Evolutionary conservation across 257 asterid genomes (phyloP).

Genomic region (Leonotis leonurus): DNA sequence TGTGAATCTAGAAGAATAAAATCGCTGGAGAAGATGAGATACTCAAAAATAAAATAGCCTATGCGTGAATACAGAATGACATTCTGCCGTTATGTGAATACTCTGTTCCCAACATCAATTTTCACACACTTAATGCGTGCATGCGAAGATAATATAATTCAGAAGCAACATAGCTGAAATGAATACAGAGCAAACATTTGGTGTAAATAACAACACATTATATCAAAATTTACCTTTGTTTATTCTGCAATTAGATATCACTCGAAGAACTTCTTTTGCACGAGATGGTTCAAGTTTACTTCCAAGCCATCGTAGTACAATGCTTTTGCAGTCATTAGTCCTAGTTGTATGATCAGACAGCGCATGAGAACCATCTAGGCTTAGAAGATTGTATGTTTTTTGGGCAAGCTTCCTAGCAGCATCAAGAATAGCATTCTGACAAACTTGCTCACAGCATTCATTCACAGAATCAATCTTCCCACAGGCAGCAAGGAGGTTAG

Average conservation of each 20-base stretch:
- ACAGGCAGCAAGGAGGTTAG: constrained; percentile 75
- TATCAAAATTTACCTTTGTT: constrained; percentile 63
- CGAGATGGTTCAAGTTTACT: constrained; percentile 75
- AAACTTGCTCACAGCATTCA: constrained; percentile 91
- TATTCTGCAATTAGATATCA: constrained; percentile 80
- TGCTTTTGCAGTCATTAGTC: constrained; percentile 66
- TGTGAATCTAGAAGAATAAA: background rate
- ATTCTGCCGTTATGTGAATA: too few relatives aligned
- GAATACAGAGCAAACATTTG: background rate
- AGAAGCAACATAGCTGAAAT: background rate
- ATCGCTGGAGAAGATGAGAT: too few relatives aligned
- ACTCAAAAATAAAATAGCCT: too few relatives aligned
- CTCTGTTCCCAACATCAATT: background rate
- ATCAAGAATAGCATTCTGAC: constrained; percentile 79
- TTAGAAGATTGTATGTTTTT: constrained; percentile 55
- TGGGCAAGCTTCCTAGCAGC: constrained; percentile 77
- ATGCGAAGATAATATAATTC: background rate
- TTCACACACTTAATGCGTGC: background rate
- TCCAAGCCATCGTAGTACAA: constrained; percentile 87
- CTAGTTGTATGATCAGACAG: constrained; percentile 61
- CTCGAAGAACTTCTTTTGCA: constrained; percentile 87
- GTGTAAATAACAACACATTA: background rate
- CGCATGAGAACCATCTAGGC: constrained; percentile 40
- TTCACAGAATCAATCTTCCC: constrained; percentile 70
- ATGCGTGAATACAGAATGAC: too few relatives aligned